Evolutionary conservation across 768 basidiomycete genomes (phyloP).

Genomic region (Lentinula sp.): DNA sequence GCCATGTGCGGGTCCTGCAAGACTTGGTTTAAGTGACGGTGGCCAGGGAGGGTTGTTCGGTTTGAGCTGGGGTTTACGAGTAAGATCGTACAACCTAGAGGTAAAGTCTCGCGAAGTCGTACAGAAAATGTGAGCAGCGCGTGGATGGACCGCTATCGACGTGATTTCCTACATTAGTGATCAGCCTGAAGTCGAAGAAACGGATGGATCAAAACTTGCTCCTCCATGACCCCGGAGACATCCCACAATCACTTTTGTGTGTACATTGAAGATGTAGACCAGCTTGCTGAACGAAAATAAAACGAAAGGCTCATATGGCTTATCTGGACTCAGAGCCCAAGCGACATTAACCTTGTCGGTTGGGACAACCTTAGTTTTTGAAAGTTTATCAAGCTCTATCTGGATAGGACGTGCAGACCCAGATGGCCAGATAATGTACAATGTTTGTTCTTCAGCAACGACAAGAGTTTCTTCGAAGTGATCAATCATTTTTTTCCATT

Average conservation of each 20-base stretch:
- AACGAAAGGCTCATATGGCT: constrained; percentile 51
- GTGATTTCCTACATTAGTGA: constrained; percentile 48
- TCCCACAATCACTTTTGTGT: constrained; percentile 32
- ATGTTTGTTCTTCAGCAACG: constrained; percentile 32
- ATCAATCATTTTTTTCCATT: constrained; percentile 42
- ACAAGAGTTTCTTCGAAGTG: constrained; percentile 48
- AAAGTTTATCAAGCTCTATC: constrained; percentile 5
- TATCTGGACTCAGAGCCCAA: constrained; percentile 47
- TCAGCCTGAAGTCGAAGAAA: background rate
- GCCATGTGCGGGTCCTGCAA: constrained; percentile 67
- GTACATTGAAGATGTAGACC: constrained; percentile 50
- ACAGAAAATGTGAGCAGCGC: constrained; percentile 51
- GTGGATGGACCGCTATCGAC: constrained; percentile 61
- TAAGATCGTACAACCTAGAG: constrained; percentile 64
- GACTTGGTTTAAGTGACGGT: constrained; percentile 36
- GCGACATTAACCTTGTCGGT: constrained; percentile 31
- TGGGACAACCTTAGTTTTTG: constrained; percentile 6
- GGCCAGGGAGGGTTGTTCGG: constrained; percentile 58
- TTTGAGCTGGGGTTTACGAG: constrained; percentile 20
- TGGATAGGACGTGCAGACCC: background rate
- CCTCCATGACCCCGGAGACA: constrained; percentile 67
- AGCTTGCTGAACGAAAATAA: constrained; percentile 49
- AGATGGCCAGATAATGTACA: constrained; percentile 30
- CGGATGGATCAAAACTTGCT: constrained; percentile 33
- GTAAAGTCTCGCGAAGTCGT: constrained; percentile 73